These are phyloP conservation scores for Scheffersomyces titani DNA, from an alignment of 1,139 yeast genomes.

Conservation along the genomic window DNA sequence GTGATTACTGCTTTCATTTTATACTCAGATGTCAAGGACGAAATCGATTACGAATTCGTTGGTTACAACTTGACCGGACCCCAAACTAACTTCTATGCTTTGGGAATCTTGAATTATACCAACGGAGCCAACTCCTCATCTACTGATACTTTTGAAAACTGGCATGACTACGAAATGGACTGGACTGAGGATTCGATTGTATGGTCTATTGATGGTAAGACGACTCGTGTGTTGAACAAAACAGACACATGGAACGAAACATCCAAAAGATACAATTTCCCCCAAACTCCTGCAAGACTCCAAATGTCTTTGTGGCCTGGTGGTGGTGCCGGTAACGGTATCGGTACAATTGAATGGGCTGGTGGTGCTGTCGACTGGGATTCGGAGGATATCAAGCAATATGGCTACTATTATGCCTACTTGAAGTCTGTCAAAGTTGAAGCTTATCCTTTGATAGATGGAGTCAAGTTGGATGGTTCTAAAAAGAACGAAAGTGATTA, in stretches of 20 bases:
- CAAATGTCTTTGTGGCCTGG: conserved; percentile 95
- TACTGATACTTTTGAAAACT: conserved; percentile 60
- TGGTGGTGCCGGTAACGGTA: conserved; percentile 62
- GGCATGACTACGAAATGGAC: conserved; percentile 78
- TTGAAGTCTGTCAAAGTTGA: conserved; percentile 60
- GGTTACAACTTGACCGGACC: conserved; percentile 68
- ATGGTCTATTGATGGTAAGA: conserved; percentile 76
- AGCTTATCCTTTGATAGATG: conserved; percentile 71
- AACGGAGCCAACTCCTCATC: conserved; percentile 53
- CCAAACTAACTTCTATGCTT: conserved; percentile 78
- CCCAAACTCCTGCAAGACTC: conserved; percentile 89
- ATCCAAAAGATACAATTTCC: conserved; percentile 58
- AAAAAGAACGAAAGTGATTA: conserved; percentile 38
- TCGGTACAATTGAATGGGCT: conserved; percentile 91
- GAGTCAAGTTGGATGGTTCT: conserved; percentile 27
- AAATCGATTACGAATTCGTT: conserved; percentile 83
- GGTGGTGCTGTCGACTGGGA: conserved; percentile 90
- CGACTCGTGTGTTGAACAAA: conserved; percentile 66
- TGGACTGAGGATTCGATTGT: conserved; percentile 74
- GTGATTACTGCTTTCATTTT: conserved; percentile 85
- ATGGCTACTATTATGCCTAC: conserved; percentile 77
- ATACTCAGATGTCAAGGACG: conserved; percentile 86
- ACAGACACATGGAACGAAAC: conserved; percentile 72
- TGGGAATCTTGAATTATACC: conserved; percentile 70
- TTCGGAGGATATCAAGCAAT: conserved; percentile 65